Conservation (phyloP, 495 filamentous ascomycete genomes). For the Hyphodiscus hymeniophilus region DNA sequence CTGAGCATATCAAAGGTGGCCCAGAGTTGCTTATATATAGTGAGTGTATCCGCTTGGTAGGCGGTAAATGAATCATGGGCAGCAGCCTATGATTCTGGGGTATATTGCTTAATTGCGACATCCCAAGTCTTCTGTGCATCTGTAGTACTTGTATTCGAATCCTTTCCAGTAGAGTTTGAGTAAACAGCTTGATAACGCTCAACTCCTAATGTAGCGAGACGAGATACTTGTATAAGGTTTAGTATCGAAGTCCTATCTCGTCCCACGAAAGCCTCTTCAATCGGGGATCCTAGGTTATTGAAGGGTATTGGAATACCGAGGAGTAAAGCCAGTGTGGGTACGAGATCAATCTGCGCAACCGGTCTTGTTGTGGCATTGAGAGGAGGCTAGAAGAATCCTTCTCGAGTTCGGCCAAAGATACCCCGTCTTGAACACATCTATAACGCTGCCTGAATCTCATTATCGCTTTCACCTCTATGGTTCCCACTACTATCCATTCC, state of each 20-base stretch:
- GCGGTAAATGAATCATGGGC: conserved; percentile 54
- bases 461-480: conserved; percentile 92
- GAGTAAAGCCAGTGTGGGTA: conserved; percentile 80
- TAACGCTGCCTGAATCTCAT: conserved; percentile 86
- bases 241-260: conserved; percentile 55
- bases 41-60: conserved; percentile 72
- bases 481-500: conserved; percentile 98
- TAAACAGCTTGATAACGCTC: conserved; percentile 71
- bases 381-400: conserved; percentile 54
- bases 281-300: conserved; percentile 93
- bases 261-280: conserved; percentile 87
- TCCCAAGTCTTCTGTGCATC: conserved; percentile 53
- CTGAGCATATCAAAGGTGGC: conserved; percentile 78
- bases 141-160: conserved; percentile 45
- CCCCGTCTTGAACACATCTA: conserved; percentile 95
- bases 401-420: conserved; percentile 68
- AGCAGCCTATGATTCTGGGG: conserved; percentile 29
- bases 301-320: conserved; percentile 90
- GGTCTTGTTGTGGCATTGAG: conserved; percentile 66
- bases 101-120: too few relatives aligned
- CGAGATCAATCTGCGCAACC: conserved; percentile 89
- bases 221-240: conserved; percentile 66
- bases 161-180: conserved; percentile 49
- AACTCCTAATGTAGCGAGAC: conserved; percentile 78
- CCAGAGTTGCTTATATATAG: conserved; percentile 80